Evolutionary conservation across 352 stramenopile species (phyloP), one percentile per base, ranked within the genome.

Genomic region (Globisporangium nodosum): DNA sequence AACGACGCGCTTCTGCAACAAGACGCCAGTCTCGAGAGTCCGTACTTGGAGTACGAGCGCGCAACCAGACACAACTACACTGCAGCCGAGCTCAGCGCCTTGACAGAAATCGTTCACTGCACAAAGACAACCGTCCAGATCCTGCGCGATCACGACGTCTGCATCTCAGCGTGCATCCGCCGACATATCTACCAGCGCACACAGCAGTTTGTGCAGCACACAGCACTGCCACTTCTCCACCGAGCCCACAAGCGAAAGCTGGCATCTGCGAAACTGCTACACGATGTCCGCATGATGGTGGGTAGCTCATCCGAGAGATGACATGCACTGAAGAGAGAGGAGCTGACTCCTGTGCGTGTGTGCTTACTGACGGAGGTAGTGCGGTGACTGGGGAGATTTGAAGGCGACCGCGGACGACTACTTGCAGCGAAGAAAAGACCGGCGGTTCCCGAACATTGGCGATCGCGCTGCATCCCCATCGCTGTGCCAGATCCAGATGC

Each of bases 171-270:
- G 11, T 74, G 70, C 16, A 35, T 96, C 31, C 80, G 72, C 6
- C 64, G 71, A 1, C 69, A 78, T 27, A 60, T 95, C 5, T 92
- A 96, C 55, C 60, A 70, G 5, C 54, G 66, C 9, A 66, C 90
- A 20, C 88, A 96, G 60, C 57, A 73, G 31, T 89, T 96, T 60
- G 65, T 87, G 5, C 82, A 94, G 63, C 76, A 87, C 55, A 83
- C 78, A 8, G 57, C 94, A 0, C 55, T 94, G 21, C 73, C 83
- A 9, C 82, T 94, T 31, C 61, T 96, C 0, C 87, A 96, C 60
- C 65, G 85, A 56, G 77, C 88, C 13, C 84, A 96, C 60, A 96
- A 96, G 63, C 84, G 89, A 8, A 92, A 89, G 27, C 54, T 89
- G 2, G 61, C 65, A 5, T 87, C 86, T 56, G 66, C 81, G 4